phyloP scores from a whole-genome alignment of 352 stramenopile genomes.

The Phytophthora chlamydospora region DNA sequence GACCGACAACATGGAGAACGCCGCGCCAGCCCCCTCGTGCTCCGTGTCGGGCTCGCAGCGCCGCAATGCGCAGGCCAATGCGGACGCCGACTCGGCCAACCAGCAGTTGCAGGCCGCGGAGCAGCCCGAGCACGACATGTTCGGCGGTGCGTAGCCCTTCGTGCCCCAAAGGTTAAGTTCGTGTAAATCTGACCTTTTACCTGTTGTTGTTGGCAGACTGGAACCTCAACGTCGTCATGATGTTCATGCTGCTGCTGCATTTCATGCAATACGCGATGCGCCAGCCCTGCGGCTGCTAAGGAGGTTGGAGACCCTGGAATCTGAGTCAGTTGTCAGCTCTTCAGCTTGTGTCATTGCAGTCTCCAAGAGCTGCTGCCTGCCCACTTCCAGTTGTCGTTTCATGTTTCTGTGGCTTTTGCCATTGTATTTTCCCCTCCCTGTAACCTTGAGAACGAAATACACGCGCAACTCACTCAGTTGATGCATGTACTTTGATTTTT shows the following conservation, averaged over 20 bases:
- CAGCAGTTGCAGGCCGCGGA: slow-evolving; percentile 19
- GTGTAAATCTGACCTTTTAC: slow-evolving; percentile 2
- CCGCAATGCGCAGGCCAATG: slow-evolving; percentile 20
- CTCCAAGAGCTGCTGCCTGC: not conserved
- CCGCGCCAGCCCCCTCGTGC: slow-evolving; percentile 37
- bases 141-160: slow-evolving; percentile 60
- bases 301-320: slow-evolving; percentile 4
- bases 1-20: slow-evolving; percentile 42
- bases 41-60: slow-evolving; percentile 43
- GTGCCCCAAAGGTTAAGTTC: not conserved
- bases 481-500: no score
- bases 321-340: not conserved
- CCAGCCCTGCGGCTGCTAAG: slow-evolving; percentile 80
- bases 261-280: slow-evolving; percentile 91
- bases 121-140: slow-evolving; percentile 78
- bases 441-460: slow-evolving; percentile 30
- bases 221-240: slow-evolving; percentile 88
- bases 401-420: slow-evolving; percentile 33
- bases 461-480: slow-evolving; percentile 10
- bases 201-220: slow-evolving; percentile 42
- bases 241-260: slow-evolving; percentile 85
- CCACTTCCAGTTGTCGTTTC: slow-evolving; percentile 28
- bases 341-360: not conserved
- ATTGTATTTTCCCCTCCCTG: slow-evolving; percentile 26
- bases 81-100: slow-evolving; percentile 21